Base-by-base conservation (phyloP, 176 grass and related monocot species). In the Pontederia paniculata region DNA sequence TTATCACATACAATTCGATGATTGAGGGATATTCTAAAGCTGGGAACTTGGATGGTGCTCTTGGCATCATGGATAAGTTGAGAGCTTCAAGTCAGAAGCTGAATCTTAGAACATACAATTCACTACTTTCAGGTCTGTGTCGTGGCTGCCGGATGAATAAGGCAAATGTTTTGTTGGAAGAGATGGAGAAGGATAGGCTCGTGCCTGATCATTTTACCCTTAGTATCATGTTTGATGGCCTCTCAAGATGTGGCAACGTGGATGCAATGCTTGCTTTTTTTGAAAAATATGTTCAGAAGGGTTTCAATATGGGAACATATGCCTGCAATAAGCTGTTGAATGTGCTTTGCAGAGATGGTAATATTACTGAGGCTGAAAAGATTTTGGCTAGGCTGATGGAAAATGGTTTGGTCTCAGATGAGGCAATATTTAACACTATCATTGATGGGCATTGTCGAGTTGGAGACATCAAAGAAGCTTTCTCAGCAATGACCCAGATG, bases 321-420 rank as follows among this genome's bases (percentile, higher is more conserved):
- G 79, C 84, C 44, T 83, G 69, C 57, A 83, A 79, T 76, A 76
- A 83, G 21, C 65, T 88, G 54, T 22, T 83, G 68, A 79, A 83
- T 80, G 79, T 79, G 20, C 69, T 88, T 37, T 88, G 84, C 55
- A 88, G 73, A 50, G 55, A 83, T 53, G 80, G 79, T 9, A 80
- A 71, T 45, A 60, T 88, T 57, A 49, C 65, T 21, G 73, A 77
- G 55, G 85, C 80, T 48, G 69, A 80, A 64, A 60, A 77, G 57
- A 46, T 80, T 44, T 41, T 80, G 45, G 21, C 57, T 55, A 70
- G 17, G 55, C 23, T 80, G 51, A 23, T 76, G 44, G 63, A 71
- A 19, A 68, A 58, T 64, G 80, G 80, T 21, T 15, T 83, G 44
- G 55, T 49, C 12, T 76, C 80, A 41, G 79, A 79, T 55, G 73